phyloP scores from a whole-genome alignment of 202 grass and related monocot species.

The Schoenoplectus triqueter region DNA sequence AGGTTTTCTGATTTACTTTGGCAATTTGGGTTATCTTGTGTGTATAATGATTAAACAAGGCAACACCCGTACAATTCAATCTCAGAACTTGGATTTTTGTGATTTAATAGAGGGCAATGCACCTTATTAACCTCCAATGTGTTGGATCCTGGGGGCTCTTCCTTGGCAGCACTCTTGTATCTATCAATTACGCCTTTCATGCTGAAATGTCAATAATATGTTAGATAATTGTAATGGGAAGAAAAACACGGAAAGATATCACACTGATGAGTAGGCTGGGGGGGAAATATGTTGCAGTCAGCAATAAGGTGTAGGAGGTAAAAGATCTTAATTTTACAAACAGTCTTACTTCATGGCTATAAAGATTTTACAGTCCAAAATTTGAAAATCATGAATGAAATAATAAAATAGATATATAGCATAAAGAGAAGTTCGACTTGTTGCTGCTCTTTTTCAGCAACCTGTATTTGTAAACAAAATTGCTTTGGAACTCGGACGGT shows the following conservation, averaged over 20 bases:
- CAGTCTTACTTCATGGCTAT: too few species aligned
- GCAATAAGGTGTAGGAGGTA: too few species aligned
- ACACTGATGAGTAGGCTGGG: background rate
- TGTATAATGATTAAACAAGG: background rate
- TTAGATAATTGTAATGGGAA: background rate
- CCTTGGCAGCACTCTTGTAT: conserved; percentile 17
- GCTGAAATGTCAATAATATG: background rate
- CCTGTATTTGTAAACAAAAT: too few species aligned
- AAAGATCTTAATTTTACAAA: too few species aligned
- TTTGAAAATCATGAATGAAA: too few species aligned
- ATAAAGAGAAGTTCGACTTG: too few species aligned
- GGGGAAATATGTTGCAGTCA: too few species aligned
- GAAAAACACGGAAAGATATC: background rate
- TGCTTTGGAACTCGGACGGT: too few species aligned
- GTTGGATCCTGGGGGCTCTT: conserved; percentile 22
- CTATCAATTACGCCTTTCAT: conserved; percentile 15
- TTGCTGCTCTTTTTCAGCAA: too few species aligned
- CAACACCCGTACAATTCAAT: background rate
- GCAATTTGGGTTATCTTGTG: background rate
- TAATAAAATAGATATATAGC: too few species aligned
- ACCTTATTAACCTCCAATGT: conserved; percentile 26
- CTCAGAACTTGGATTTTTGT: background rate
- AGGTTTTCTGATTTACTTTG: background rate
- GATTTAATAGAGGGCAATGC: background rate
- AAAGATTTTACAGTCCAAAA: too few species aligned